These are phyloP conservation scores for Pleurotus salmoneostramineus DNA, from an alignment of 768 basidiomycete species.

Conservation along the genomic window DNA sequence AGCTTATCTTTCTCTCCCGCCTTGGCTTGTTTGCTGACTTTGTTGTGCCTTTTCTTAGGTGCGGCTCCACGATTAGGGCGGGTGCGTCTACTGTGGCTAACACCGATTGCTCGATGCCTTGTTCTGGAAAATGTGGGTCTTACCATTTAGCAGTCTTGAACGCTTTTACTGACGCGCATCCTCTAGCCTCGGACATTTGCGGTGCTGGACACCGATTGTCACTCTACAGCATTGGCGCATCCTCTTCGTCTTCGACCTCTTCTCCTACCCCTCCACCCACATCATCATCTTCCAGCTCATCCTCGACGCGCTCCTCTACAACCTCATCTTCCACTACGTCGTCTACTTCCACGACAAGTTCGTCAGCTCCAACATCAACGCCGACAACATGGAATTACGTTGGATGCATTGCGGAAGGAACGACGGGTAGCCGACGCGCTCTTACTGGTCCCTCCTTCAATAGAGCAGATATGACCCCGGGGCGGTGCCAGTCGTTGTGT, in stretches of 20 bases:
- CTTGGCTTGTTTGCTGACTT: not conserved
- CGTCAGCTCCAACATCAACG: not conserved
- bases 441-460: conserved; percentile 22
- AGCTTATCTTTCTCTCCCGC: not conserved
- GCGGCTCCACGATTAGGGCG: not conserved
- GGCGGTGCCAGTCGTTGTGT: conserved; percentile 25
- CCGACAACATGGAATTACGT: conserved; percentile 13
- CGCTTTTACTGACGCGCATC: not conserved
- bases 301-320: not conserved
- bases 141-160: not conserved
- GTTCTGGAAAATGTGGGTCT: not conserved
- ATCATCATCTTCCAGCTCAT: not conserved
- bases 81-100: not conserved
- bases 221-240: not conserved
- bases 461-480: conserved; percentile 25
- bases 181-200: not conserved
- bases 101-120: not conserved
- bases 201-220: not conserved
- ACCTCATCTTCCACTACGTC: not conserved
- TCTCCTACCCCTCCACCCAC: not conserved
- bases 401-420: conserved; percentile 30
- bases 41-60: not conserved
- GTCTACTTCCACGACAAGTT: not conserved
- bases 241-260: not conserved
- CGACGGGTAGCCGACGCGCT: conserved; percentile 25